These are phyloP conservation scores for Isoetes taiwanensis DNA, from an alignment of 75 land plant species.

Conservation along the genomic window DNA sequence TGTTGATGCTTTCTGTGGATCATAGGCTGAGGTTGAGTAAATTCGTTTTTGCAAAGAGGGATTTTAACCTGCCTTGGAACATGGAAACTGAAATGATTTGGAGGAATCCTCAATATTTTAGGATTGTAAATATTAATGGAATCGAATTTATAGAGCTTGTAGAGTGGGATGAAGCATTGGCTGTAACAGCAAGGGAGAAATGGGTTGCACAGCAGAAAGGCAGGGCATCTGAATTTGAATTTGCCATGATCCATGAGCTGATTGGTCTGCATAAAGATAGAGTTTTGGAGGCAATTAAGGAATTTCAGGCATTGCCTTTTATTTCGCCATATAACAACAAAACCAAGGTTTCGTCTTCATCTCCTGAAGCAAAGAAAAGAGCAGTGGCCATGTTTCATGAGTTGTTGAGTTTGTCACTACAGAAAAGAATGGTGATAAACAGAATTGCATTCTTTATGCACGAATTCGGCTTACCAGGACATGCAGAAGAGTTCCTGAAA, in stretches of 20 bases:
- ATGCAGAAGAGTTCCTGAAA: conserved; percentile 32
- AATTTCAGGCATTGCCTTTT: conserved; percentile 67
- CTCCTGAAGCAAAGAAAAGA: conserved; percentile 42
- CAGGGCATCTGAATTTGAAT: conserved; percentile 36
- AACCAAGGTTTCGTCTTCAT: conserved; percentile 14
- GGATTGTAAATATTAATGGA: conserved; percentile 13
- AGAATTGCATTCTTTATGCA: conserved; percentile 28
- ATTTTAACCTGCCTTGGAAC: conserved; percentile 53
- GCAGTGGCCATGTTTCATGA: conserved; percentile 53
- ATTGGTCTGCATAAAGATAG: conserved; percentile 37
- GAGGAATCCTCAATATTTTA: conserved; percentile 57
- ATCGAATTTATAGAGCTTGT: conserved; percentile 54
- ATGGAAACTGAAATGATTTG: conserved; percentile 28
- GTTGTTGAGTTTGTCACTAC: conserved; percentile 33
- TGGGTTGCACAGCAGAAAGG: conserved; percentile 21
- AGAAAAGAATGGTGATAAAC: conserved; percentile 45
- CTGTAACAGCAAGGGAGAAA: conserved; percentile 54
- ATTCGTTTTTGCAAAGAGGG: conserved; percentile 32
- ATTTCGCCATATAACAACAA: conserved; percentile 54
- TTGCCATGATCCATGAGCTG: conserved; percentile 22
- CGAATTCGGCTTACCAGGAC: conserved; percentile 32
- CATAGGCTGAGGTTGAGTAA: conserved; percentile 22
- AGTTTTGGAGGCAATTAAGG: conserved; percentile 32
- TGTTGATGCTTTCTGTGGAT: conserved; percentile 43
- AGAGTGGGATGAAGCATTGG: conserved; percentile 50